Conservation (phyloP, 306 rosid genomes). For the Cicer arietinum region DNA sequence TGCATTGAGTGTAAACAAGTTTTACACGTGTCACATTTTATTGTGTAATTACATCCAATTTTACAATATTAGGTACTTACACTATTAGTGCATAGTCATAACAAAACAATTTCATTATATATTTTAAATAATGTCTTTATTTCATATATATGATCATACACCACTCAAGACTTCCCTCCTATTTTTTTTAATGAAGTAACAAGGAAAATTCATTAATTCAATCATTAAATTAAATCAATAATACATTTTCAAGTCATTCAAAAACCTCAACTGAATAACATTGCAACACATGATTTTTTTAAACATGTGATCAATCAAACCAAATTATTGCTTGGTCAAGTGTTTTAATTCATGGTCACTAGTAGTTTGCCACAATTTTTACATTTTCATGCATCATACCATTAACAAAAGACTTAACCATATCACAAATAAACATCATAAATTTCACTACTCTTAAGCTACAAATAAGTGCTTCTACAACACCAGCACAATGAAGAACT, state of each 20-base stretch:
- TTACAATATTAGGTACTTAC: too few relatives aligned
- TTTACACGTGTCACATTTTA: too few relatives aligned
- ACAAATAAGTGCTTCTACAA: conserved; percentile 23
- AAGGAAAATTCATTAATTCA: background rate
- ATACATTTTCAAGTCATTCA: background rate
- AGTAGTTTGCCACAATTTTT: background rate
- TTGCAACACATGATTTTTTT: background rate
- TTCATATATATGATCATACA: too few relatives aligned
- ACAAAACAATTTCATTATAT: too few relatives aligned
- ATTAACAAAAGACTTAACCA: background rate
- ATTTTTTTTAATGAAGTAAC: too few relatives aligned
- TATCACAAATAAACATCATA: background rate
- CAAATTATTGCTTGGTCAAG: conserved; percentile 32
- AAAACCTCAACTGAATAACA: background rate
- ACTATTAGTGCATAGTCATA: too few relatives aligned
- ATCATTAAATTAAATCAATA: background rate
- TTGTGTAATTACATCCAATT: too few relatives aligned
- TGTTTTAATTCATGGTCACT: conserved; percentile 10
- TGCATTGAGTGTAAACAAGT: too few relatives aligned
- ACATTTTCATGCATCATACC: background rate
- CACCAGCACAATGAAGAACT: conserved; percentile 15
- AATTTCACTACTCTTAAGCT: conserved; percentile 25
- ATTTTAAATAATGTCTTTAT: too few relatives aligned
- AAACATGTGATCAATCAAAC: background rate
- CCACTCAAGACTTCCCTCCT: too few relatives aligned